A percentile compares a stretch with the other conserved stretches of the same genome.
These are phyloP conservation scores for Aaosphaeria pasadenensis DNA, from an alignment of 2,329 filamentous ascomycete genomes.

Conservation along the genomic window DNA sequence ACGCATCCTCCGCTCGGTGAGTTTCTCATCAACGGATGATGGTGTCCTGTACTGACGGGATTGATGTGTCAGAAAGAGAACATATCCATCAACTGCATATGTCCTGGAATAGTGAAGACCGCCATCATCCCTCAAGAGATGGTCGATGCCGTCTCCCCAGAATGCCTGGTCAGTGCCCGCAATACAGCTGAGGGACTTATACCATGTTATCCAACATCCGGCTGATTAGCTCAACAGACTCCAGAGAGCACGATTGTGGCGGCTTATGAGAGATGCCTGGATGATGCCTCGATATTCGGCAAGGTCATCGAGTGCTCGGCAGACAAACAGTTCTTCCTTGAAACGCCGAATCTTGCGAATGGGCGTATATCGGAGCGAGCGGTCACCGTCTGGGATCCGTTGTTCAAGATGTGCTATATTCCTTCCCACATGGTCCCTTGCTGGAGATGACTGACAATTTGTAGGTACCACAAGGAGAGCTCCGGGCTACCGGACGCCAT, in stretches of 20 bases:
- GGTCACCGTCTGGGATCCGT: slow-evolving; percentile 48
- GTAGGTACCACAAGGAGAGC: slow-evolving; percentile 1
- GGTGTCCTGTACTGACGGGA: no score
- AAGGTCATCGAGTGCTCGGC: slow-evolving; percentile 46
- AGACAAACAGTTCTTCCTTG: slow-evolving; percentile 40
- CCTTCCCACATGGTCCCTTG: neutral
- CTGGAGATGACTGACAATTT: neutral
- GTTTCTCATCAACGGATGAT: neutral
- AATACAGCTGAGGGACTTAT: no score
- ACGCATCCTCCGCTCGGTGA: slow-evolving; percentile 17
- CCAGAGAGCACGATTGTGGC: slow-evolving; percentile 38
- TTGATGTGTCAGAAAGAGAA: slow-evolving; percentile 40
- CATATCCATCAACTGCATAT: slow-evolving; percentile 49
- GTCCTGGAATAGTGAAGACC: slow-evolving; percentile 50
- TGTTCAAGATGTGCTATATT: slow-evolving; percentile 39
- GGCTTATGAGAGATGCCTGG: slow-evolving; percentile 46
- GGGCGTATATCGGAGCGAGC: slow-evolving; percentile 43
- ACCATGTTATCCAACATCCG: no score
- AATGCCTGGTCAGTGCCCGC: slow-evolving; percentile 6
- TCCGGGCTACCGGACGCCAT: slow-evolving; percentile 4
- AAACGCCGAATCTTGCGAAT: slow-evolving; percentile 38
- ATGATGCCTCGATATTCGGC: slow-evolving; percentile 45
- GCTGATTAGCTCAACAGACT: no score
- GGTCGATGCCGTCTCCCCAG: slow-evolving; percentile 22
- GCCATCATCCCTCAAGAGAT: slow-evolving; percentile 25